phyloP scores from a whole-genome alignment of 108 stramenopile genomes.

The Asterionellopsis glacialis region DNA sequence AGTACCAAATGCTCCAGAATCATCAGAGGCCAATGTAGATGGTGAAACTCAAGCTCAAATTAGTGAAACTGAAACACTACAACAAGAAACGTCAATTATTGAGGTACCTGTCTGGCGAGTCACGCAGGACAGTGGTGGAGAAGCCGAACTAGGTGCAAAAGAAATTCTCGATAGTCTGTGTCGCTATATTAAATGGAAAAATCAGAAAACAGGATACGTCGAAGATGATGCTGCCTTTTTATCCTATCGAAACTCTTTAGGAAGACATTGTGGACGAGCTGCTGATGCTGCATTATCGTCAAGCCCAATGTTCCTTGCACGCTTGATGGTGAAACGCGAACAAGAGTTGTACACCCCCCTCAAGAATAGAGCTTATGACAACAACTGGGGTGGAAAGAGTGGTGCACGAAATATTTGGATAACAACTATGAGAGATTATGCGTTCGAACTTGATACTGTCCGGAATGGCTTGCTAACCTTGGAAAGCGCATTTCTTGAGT shows the following conservation, averaged over 20 bases:
- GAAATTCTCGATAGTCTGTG: constrained; percentile 57
- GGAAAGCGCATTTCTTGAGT: constrained; percentile 71
- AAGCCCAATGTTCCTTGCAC: constrained; percentile 62
- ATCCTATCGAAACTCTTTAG: constrained; percentile 65
- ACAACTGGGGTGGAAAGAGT: constrained; percentile 83
- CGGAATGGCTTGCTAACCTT: constrained; percentile 70
- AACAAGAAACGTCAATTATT: constrained; percentile 21
- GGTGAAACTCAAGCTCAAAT: constrained; percentile 6
- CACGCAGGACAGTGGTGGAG: constrained; percentile 47
- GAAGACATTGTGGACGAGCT: constrained; percentile 69
- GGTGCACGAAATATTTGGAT: constrained; percentile 76
- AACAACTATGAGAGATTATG: constrained; percentile 72
- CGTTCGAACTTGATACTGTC: constrained; percentile 58
- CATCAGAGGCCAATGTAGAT: constrained; percentile 15
- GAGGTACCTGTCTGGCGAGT: constrained; percentile 46
- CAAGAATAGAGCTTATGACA: constrained; percentile 63
- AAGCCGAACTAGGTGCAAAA: constrained; percentile 29
- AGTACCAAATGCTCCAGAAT: neutral
- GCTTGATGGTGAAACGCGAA: constrained; percentile 72
- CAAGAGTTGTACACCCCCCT: constrained; percentile 71
- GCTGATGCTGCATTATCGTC: constrained; percentile 68
- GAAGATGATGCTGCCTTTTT: constrained; percentile 74
- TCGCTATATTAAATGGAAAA: constrained; percentile 53
- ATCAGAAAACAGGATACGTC: constrained; percentile 47
- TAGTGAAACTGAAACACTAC: constrained; percentile 12